Base-by-base conservation (phyloP, 2,329 filamentous ascomycete species). In the Ilyonectria destructans region DNA sequence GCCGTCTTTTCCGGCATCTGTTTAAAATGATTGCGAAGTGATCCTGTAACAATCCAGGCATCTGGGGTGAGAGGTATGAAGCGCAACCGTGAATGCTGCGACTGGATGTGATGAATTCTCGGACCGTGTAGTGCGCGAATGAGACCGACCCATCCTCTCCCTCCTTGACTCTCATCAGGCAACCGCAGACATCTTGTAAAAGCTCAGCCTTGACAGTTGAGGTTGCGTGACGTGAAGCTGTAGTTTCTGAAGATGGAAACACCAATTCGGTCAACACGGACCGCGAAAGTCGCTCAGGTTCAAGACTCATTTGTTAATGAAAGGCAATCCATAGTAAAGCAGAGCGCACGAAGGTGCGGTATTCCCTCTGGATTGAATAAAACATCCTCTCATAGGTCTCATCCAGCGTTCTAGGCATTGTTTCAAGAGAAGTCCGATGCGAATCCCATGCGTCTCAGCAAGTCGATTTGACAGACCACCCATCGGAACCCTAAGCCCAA, bases 321-420 rank as follows among this genome's bases (percentile, higher is more conserved):
- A 60, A 51, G 21, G 21, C 13, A 9, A 60, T 2, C 43, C 29
- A 49, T 3, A 17, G 57, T 3, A 60, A 45, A 9, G 57, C 17
- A 19, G 45, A 46, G 17, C 43, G 57, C 12, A 60, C 43, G 2
- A 51, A 15, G 3, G 45, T 7, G 15, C 57, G 29, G 17, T 60
- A 43, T 4, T 60, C 26, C 15, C 35, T 10, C 5, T 17, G 17
- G 8, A 51, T 60, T 9, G 7, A 51, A 2, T 29, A 60, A 31
- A 60, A 51, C 1, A 60, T 51, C 21, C 57, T 60, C 19, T 49
- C 57, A 33, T 60, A 49, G 5, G 57, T 49, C 45, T 60, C 57
- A 7, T 49, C 45, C 7, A 60, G n/a, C 4, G 57, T 60, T 51
- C 15, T 10, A 26, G 57, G 57, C 2, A 60, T 31, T 7, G n/a